phyloP scores from a whole-genome alignment of 345 rosid species.

The Bretschneidera sinensis region DNA sequence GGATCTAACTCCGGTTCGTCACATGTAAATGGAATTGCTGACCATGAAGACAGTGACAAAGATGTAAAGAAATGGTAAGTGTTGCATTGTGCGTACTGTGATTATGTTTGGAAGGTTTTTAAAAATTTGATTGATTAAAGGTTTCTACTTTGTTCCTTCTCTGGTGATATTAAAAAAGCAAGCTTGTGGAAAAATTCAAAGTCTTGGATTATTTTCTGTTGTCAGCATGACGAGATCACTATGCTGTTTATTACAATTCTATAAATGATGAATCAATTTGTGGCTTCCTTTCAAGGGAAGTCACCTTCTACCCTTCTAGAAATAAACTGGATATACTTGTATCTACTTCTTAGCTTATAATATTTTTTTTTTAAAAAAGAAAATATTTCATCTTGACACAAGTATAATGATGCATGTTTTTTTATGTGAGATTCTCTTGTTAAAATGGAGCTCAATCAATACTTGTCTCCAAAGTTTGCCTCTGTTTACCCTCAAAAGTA shows the following conservation, averaged over 20 bases:
- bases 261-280: too few relatives aligned
- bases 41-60: conserved; percentile 25
- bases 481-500: too few relatives aligned
- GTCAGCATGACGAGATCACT: not conserved
- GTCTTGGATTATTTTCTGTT: not conserved
- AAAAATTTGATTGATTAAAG: too few relatives aligned
- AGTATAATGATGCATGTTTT: not conserved
- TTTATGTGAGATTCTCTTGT: too few relatives aligned
- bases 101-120: not conserved
- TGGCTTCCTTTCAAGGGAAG: not conserved
- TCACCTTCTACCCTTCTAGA: not conserved
- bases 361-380: too few relatives aligned
- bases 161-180: not conserved
- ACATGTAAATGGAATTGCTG: conserved; percentile 31
- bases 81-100: not conserved
- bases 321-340: not conserved
- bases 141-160: not conserved
- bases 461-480: too few relatives aligned
- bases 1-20: conserved; percentile 23
- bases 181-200: not conserved
- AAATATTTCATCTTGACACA: not conserved
- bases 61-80: conserved; percentile 44
- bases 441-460: too few relatives aligned
- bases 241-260: not conserved
- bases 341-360: not conserved